These are phyloP conservation scores for Kwoniella dendrophila DNA, from an alignment of 768 basidiomycete species.

Conservation along the genomic window DNA sequence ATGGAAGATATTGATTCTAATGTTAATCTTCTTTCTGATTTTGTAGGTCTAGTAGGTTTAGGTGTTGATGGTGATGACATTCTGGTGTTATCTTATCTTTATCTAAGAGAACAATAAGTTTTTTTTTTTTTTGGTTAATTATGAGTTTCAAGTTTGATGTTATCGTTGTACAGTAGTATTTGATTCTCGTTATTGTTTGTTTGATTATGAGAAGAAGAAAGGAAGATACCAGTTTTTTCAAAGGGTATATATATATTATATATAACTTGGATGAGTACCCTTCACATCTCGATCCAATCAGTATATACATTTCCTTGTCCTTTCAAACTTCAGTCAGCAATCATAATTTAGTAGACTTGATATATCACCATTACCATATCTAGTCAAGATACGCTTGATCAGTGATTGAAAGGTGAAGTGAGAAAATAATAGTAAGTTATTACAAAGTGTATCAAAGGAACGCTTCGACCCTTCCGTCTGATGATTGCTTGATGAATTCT, in stretches of 20 bases:
- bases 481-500: slow-evolving; percentile 1
- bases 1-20: background rate
- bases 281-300: slow-evolving; percentile 7
- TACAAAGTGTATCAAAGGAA: background rate
- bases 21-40: slow-evolving; percentile 9
- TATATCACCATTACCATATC: background rate
- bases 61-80: slow-evolving; percentile 9
- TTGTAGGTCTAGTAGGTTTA: slow-evolving; percentile 8
- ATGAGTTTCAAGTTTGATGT: background rate
- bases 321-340: slow-evolving; percentile 8
- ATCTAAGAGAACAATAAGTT: too few relatives aligned
- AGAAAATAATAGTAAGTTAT: background rate
- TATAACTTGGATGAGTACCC: background rate
- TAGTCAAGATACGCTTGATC: background rate
- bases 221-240: background rate
- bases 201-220: background rate
- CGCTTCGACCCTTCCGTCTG: too few relatives aligned
- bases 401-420: slow-evolving; percentile 19
- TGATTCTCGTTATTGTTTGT: slow-evolving; percentile 4
- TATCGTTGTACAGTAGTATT: background rate
- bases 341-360: slow-evolving; percentile 3
- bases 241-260: background rate
- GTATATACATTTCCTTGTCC: background rate
- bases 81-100: background rate
- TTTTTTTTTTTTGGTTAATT: too few relatives aligned